phyloP scores from a whole-genome alignment of 441 rosid genomes.

The Pelargonium hybrid region DNA sequence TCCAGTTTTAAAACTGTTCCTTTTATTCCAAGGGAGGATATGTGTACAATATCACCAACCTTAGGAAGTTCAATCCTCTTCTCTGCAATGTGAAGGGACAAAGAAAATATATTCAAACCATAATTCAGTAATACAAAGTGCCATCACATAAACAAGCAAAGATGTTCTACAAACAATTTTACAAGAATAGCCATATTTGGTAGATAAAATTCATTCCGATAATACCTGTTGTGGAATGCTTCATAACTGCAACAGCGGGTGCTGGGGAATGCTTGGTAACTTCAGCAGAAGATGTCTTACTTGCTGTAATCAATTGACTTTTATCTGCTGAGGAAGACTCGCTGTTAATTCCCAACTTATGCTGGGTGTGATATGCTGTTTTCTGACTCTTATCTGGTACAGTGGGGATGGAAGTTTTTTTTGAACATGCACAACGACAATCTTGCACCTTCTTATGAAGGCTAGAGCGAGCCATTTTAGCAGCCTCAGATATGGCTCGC shows the following conservation, averaged over 20 bases:
- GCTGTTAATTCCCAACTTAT: slow-evolving; percentile 14
- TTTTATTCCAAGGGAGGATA: slow-evolving; percentile 50
- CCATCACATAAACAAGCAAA: neutral
- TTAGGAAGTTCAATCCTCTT: slow-evolving; percentile 35
- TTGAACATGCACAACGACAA: slow-evolving; percentile 41
- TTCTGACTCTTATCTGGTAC: neutral
- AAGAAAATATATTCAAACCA: slow-evolving; percentile 14
- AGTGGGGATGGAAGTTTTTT: slow-evolving; percentile 27
- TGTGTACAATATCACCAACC: slow-evolving; percentile 51
- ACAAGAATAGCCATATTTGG: neutral
- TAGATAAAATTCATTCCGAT: slow-evolving; percentile 9
- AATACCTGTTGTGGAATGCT: slow-evolving; percentile 29
- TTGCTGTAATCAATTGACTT: slow-evolving; percentile 12
- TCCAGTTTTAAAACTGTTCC: slow-evolving; percentile 63
- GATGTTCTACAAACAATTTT: neutral
- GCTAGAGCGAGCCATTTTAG: slow-evolving; percentile 44
- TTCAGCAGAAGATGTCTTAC: slow-evolving; percentile 22
- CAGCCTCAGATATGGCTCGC: slow-evolving; percentile 50
- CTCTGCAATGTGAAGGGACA: slow-evolving; percentile 24
- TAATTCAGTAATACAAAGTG: neutral
- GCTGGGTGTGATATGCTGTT: slow-evolving; percentile 26
- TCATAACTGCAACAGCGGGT: slow-evolving; percentile 1
- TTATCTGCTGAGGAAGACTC: slow-evolving; percentile 20
- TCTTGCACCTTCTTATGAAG: slow-evolving; percentile 48
- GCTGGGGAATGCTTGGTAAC: slow-evolving; percentile 23